Conservation (phyloP, 2,329 filamentous ascomycete species). For the Colletotrichum navitas region DNA sequence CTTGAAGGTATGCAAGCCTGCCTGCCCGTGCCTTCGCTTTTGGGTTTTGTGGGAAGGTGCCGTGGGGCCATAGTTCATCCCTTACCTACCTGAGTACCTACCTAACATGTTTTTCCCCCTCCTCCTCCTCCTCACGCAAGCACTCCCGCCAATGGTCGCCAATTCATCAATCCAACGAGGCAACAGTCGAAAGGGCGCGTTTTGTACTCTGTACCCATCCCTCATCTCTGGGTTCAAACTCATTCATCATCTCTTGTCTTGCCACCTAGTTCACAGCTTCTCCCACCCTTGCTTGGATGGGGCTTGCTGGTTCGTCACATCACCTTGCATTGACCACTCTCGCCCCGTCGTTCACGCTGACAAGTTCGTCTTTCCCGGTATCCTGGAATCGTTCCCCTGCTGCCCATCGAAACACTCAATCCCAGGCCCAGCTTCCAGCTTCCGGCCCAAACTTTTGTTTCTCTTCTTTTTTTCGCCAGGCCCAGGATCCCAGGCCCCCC, state of each 20-base stretch:
- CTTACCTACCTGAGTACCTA: not conserved
- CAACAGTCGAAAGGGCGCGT: not conserved
- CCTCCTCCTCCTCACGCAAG: not conserved
- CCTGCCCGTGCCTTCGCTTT: not conserved
- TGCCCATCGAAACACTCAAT: conserved; percentile 3
- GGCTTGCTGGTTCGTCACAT: conserved; percentile 1
- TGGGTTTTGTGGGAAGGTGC: conserved; percentile 5
- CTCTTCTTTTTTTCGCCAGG: not conserved
- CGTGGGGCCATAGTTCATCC: conserved; percentile 7
- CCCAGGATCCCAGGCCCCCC: not conserved
- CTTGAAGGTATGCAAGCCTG: not conserved
- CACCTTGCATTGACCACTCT: not conserved
- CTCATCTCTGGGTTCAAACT: not conserved
- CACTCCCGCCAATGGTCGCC: not conserved
- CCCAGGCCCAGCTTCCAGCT: not conserved
- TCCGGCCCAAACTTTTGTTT: not conserved
- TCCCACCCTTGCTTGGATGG: not conserved
- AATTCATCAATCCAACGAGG: not conserved
- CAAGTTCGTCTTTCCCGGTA: not conserved
- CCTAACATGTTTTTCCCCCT: no score
- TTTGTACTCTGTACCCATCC: not conserved
- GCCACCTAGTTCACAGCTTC: not conserved
- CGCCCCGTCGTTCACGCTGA: not conserved
- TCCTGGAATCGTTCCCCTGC: conserved; percentile 8
- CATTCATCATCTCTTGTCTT: not conserved